A percentile compares a stretch with the other conserved stretches of the same genome.
phyloP scores from a whole-genome alignment of 2,329 filamentous ascomycete species.

The Zasmidium citrigriseum region DNA sequence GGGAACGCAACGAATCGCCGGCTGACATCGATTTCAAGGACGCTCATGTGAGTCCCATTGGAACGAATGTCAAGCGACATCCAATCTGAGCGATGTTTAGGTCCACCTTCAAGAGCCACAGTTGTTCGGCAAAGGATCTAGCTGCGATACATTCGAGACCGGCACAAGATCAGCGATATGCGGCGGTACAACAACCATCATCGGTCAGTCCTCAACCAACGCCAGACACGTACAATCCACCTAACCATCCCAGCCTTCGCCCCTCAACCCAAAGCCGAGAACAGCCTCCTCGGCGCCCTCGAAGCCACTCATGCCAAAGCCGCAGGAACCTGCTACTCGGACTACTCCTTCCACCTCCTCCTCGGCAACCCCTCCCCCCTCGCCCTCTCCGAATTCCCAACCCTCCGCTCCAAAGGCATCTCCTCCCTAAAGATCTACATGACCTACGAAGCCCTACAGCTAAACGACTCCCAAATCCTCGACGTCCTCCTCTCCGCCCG shows the following conservation, averaged over 20 bases:
- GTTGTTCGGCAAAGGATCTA: slow-evolving; percentile 45
- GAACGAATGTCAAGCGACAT: not conserved
- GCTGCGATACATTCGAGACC: slow-evolving; percentile 43
- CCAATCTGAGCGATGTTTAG: slow-evolving; percentile 41
- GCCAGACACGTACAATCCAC: too few relatives aligned
- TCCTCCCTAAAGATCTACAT: slow-evolving; percentile 47
- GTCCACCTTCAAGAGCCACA: slow-evolving; percentile 50
- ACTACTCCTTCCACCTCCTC: slow-evolving; percentile 48
- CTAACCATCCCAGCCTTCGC: slow-evolving; percentile 43
- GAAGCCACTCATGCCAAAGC: slow-evolving; percentile 47
- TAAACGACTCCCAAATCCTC: slow-evolving; percentile 41
- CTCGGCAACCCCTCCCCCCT: slow-evolving; percentile 38
- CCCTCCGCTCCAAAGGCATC: slow-evolving; percentile 39
- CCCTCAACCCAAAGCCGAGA: slow-evolving; percentile 47
- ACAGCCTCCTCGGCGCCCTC: slow-evolving; percentile 47
- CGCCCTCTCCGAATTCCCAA: slow-evolving; percentile 37
- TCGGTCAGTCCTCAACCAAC: slow-evolving; percentile 26
- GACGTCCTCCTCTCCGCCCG: slow-evolving; percentile 41
- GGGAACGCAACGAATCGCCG: too few relatives aligned
- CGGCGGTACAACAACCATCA: slow-evolving; percentile 52
- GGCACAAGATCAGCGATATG: slow-evolving; percentile 49
- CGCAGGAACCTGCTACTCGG: slow-evolving; percentile 47
- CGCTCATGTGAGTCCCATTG: slow-evolving; percentile 32
- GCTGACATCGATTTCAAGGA: slow-evolving; percentile 31
- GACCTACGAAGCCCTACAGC: slow-evolving; percentile 42